Conservation (phyloP, 2,329 filamentous ascomycete genomes). For the Fusarium ambrosium region DNA sequence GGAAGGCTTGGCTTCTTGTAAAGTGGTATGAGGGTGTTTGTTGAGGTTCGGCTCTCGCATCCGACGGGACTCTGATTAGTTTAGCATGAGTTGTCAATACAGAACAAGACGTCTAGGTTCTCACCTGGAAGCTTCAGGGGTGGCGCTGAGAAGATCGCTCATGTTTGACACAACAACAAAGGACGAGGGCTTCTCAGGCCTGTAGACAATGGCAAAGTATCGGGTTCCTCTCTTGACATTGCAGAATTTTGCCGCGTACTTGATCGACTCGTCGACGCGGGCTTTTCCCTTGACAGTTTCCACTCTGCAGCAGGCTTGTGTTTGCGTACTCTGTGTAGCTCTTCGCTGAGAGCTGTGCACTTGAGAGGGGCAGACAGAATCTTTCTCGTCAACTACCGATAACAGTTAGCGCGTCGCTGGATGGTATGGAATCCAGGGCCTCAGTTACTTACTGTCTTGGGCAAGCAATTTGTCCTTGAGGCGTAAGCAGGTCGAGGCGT, state of each 20-base stretch:
- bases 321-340: not conserved
- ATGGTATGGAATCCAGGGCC: too few relatives aligned
- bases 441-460: not conserved
- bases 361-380: not conserved
- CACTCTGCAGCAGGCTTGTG: not conserved
- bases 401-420: not conserved
- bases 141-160: not conserved
- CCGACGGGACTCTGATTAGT: not conserved
- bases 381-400: not conserved
- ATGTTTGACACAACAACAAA: constrained; percentile 1
- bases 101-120: not conserved
- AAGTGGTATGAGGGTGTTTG: not conserved
- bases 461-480: not conserved
- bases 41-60: not conserved
- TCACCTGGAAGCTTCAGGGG: not conserved
- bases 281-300: not conserved
- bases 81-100: not conserved
- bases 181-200: not conserved
- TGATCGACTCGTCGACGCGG: not conserved
- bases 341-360: not conserved
- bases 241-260: not conserved
- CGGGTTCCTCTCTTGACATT: not conserved
- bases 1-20: not conserved
- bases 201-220: constrained; percentile 19
- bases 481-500: not conserved